Percentiles rank a stretch among this genome's conserved stretches.
Evolutionary conservation across 2,329 filamentous ascomycete genomes (phyloP).

Genomic region (Curvularia lunata): DNA sequence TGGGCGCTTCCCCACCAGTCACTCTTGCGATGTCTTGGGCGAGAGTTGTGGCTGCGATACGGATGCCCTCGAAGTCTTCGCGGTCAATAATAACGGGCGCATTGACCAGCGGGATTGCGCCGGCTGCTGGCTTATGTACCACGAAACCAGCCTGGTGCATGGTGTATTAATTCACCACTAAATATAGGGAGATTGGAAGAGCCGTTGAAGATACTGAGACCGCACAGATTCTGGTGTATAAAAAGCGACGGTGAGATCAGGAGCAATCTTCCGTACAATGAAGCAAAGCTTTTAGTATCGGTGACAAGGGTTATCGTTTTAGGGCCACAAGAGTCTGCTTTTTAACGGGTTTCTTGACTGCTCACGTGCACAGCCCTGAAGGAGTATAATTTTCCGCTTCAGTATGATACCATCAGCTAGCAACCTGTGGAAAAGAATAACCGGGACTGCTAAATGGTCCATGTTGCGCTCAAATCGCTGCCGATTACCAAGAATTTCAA

Average conservation of each 20-base stretch:
- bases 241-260: background rate
- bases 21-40: background rate
- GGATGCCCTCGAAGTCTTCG: background rate
- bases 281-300: no score
- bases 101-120: background rate
- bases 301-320: background rate
- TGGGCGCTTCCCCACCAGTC: background rate
- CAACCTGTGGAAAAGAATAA: background rate
- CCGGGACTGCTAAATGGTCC: background rate
- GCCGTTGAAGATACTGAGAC: background rate
- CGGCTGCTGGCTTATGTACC: background rate
- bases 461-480: background rate
- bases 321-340: background rate
- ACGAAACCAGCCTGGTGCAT: background rate
- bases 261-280: no score
- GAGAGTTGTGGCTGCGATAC: background rate
- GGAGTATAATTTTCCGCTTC: background rate
- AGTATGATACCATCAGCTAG: background rate
- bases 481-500: background rate
- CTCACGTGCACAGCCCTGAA: background rate
- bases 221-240: background rate
- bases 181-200: background rate
- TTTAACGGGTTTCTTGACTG: slow-evolving; percentile 34
- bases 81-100: background rate
- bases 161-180: background rate